phyloP scores from a whole-genome alignment of 495 filamentous ascomycete species.

The Astrothelium macrocarpum region DNA sequence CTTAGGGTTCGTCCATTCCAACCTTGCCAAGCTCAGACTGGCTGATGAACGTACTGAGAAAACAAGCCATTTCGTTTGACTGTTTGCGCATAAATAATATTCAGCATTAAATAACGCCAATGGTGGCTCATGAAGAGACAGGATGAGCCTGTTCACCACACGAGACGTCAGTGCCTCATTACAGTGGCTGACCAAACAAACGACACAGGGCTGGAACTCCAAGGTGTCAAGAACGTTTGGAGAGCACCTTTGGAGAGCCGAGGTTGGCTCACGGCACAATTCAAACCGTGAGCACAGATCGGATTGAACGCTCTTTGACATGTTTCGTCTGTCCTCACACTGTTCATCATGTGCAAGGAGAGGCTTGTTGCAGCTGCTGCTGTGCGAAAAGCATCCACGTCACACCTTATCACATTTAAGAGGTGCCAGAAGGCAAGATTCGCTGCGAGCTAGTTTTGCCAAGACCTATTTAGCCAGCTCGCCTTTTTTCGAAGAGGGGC shows the following conservation, averaged over 20 bases:
- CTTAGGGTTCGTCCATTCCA: neutral
- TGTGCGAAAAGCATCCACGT: slow-evolving; percentile 1
- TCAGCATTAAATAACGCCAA: neutral
- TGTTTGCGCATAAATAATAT: neutral
- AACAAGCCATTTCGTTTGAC: neutral
- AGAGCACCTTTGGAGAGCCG: neutral
- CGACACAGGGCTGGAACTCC: neutral
- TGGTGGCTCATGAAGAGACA: neutral
- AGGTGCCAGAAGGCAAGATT: neutral
- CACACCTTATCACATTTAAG: neutral
- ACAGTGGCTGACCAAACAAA: neutral
- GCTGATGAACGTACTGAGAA: neutral
- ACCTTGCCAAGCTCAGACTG: neutral
- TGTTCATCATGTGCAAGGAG: neutral
- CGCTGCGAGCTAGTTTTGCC: neutral
- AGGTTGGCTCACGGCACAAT: too few species aligned
- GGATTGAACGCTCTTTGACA: neutral
- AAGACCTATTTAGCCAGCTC: neutral
- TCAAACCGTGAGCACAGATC: too few species aligned
- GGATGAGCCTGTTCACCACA: neutral
- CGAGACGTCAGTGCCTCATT: neutral
- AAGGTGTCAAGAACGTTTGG: neutral
- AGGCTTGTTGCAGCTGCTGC: neutral
- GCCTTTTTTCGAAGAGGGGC: neutral
- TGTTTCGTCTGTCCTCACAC: neutral